Evolutionary conservation across 805 yeast species (phyloP), one percentile per base, ranked within the genome.

Genomic region (Wickerhamiella dianesei): DNA sequence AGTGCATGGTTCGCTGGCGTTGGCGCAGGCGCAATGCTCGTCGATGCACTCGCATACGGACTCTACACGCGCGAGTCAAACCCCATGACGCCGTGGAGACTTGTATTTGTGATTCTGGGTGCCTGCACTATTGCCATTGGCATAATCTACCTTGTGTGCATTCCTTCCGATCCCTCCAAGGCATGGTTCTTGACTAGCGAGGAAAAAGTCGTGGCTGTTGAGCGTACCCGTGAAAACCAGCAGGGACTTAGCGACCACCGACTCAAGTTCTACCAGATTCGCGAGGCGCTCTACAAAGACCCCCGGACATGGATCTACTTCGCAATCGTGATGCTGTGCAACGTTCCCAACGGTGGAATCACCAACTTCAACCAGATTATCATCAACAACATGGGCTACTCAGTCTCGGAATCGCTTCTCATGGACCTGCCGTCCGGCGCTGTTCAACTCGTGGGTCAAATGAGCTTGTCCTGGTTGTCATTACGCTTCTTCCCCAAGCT

Each of bases 61-160:
- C 43, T 57, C 13, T 40, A 41, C 14, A 41, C 41, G 12, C 52
- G 48, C 12, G 29, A 42, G 4, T 43, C 32, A 14, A 19, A 47
- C 44, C 44, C 41, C 40, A 44, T 41, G 2, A 21, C 53, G 47
- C 39, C 48, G 22, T 82, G 88, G 88, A 76, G 73, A 56, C 58
- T 75, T 6, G 59, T 79, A 3, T 82, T 72, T 57, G 62, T 82
- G 42, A 66, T 79, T 25, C 70, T 75, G 40, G 94, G 92, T 14
- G 59, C 68, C 5, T 67, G 76, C 48, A 79, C 85, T 2, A 60
- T 78, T 5, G 56, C 71, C 9, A 55, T 75, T 14, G 82, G 82
- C 4, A 45, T 72, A 9, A 46, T 70, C 9, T 66, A 76, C 49
- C 60, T 61, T 40, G 51, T 74, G 46, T 75, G 74, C 59, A 57